phyloP scores from a whole-genome alignment of 2,329 filamentous ascomycete genomes.

The Colletotrichum melonis region DNA sequence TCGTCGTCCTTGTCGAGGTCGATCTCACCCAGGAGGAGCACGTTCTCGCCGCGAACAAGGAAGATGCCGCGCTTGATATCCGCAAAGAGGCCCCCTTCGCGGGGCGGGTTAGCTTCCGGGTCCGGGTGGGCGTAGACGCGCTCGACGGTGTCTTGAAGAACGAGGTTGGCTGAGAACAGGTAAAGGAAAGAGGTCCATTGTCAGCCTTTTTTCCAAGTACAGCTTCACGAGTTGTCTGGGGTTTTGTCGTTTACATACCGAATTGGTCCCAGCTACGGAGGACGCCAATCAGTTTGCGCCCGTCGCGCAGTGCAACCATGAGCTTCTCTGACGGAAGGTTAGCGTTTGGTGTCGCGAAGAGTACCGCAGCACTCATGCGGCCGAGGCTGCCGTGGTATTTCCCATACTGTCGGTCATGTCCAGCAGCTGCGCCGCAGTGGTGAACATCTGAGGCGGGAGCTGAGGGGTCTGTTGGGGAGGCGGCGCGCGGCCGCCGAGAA shows the following conservation, averaged over 20 bases:
- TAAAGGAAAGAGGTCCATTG: background rate
- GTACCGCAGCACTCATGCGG: background rate
- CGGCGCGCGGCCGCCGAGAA: slow-evolving; percentile 44
- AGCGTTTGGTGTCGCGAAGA: slow-evolving; percentile 11
- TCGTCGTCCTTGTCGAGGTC: slow-evolving; percentile 97
- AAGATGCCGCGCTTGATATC: slow-evolving; percentile 90
- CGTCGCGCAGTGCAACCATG: slow-evolving; percentile 89
- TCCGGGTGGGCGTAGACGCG: slow-evolving; percentile 75
- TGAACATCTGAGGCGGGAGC: slow-evolving; percentile 96
- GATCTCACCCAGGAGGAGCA: slow-evolving; percentile 94
- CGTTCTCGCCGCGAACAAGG: slow-evolving; percentile 94
- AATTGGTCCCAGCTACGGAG: slow-evolving; percentile 98
- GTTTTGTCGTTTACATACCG: slow-evolving; percentile 68
- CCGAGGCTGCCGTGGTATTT: slow-evolving; percentile 39
- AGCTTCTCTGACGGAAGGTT: slow-evolving; percentile 80
- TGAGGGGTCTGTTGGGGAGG: slow-evolving; percentile 61
- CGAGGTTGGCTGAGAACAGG: slow-evolving; percentile 82
- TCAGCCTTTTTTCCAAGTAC: background rate
- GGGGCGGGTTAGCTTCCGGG: slow-evolving; percentile 43
- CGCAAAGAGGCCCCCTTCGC: slow-evolving; percentile 72
- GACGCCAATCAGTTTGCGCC: slow-evolving; percentile 92
- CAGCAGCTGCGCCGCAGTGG: slow-evolving; percentile 92
- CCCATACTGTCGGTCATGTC: slow-evolving; percentile 95
- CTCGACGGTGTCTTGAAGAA: slow-evolving; percentile 93
- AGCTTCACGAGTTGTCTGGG: slow-evolving; percentile 20